These are phyloP conservation scores for Pezicula radicicola DNA, from an alignment of 2,329 filamentous ascomycete genomes.

Conservation along the genomic window DNA sequence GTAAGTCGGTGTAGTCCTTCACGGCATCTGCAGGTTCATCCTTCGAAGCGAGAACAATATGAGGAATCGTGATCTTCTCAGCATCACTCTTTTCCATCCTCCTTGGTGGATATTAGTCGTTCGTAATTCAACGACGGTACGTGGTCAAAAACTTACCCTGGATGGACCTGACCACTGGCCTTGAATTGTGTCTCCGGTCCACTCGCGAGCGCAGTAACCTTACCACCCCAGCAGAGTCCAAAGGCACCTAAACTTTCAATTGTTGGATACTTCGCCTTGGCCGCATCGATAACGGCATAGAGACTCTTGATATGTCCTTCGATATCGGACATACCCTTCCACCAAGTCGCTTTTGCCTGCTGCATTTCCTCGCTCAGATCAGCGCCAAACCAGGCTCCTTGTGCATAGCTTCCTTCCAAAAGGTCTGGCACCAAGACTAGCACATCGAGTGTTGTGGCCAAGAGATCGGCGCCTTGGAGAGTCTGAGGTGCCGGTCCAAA, in stretches of 20 bases:
- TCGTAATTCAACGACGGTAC: neutral
- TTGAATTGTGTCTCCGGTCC: constrained; percentile 14
- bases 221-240: constrained; percentile 27
- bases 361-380: constrained; percentile 54
- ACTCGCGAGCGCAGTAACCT: constrained; percentile 19
- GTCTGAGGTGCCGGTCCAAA: constrained; percentile 69
- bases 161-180: constrained; percentile 24
- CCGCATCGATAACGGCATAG: constrained; percentile 26
- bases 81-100: constrained; percentile 34
- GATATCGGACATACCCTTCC: constrained; percentile 6
- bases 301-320: neutral
- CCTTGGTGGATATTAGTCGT: constrained; percentile 2
- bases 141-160: constrained; percentile 10
- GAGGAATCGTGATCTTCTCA: constrained; percentile 40
- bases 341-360: constrained; percentile 30
- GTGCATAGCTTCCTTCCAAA: constrained; percentile 59
- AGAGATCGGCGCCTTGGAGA: constrained; percentile 65
- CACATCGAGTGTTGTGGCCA: constrained; percentile 46
- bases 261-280: constrained; percentile 44
- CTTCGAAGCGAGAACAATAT: constrained; percentile 47
- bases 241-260: constrained; percentile 41
- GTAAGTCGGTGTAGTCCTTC: constrained; percentile 36
- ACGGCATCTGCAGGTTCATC: constrained; percentile 42
- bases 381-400: constrained; percentile 42
- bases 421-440: constrained; percentile 88